phyloP scores from a whole-genome alignment of 2,329 filamentous ascomycete genomes.

The Claviceps humidiphila region DNA sequence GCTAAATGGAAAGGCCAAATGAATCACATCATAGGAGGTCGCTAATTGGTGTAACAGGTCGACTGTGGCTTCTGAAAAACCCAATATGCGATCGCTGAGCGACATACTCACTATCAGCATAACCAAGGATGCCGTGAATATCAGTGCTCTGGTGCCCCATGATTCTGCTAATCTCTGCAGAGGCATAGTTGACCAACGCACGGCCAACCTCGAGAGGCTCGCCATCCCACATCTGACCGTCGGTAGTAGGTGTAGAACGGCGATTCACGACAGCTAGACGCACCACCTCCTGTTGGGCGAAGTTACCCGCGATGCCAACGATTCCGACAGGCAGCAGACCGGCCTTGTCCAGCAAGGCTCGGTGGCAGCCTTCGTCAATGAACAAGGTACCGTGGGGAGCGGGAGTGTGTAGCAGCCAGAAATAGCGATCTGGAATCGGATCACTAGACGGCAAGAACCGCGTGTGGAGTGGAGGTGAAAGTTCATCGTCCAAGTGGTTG shows the following conservation, averaged over 20 bases:
- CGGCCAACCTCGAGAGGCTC: slow-evolving; percentile 63
- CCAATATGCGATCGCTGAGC: slow-evolving; percentile 80
- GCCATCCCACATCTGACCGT: slow-evolving; percentile 36
- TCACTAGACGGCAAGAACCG: slow-evolving; percentile 76
- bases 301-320: slow-evolving; percentile 75
- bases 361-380: slow-evolving; percentile 81
- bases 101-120: slow-evolving; percentile 90
- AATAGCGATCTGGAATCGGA: slow-evolving; percentile 84
- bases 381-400: slow-evolving; percentile 82
- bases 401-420: slow-evolving; percentile 92
- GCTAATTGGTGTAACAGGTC: slow-evolving; percentile 35
- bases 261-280: slow-evolving; percentile 68
- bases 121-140: slow-evolving; percentile 69
- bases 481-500: slow-evolving; percentile 10
- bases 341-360: slow-evolving; percentile 68
- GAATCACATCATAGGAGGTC: slow-evolving; percentile 5
- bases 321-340: slow-evolving; percentile 85
- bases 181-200: slow-evolving; percentile 87
- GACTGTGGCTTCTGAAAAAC: slow-evolving; percentile 46
- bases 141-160: slow-evolving; percentile 73
- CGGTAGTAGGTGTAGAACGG: slow-evolving; percentile 23
- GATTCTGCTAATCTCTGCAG: slow-evolving; percentile 69
- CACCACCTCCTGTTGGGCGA: slow-evolving; percentile 87
- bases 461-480: slow-evolving; percentile 57
- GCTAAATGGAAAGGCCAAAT: not conserved